Evolutionary conservation across 257 asterid genomes (phyloP).

Genomic region (Scutellaria minor): DNA sequence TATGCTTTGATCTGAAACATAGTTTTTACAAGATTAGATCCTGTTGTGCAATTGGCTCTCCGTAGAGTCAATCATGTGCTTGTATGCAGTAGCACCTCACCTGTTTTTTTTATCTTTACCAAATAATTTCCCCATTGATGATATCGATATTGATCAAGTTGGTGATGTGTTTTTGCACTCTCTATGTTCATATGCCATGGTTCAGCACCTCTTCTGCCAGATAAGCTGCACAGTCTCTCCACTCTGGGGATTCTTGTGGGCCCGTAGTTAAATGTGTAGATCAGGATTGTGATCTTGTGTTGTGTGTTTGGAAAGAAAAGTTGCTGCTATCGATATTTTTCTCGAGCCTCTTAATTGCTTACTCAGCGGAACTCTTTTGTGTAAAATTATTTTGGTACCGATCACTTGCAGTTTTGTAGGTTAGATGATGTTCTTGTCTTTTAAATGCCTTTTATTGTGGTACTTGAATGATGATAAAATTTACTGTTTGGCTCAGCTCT

Average conservation of each 20-base stretch:
- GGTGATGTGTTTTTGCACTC: not conserved
- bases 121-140: not conserved
- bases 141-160: slow-evolving; percentile 12
- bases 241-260: not conserved
- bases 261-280: not conserved
- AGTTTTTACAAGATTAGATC: slow-evolving; percentile 15
- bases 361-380: not conserved
- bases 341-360: not conserved
- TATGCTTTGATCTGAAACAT: slow-evolving; percentile 8
- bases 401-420: not conserved
- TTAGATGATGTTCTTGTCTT: not conserved
- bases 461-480: not conserved
- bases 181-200: slow-evolving; percentile 4
- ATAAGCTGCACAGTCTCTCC: not conserved
- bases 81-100: not conserved
- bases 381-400: not conserved
- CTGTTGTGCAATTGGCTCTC: slow-evolving; percentile 7
- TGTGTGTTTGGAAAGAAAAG: not conserved
- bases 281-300: not conserved
- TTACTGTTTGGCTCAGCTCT: not conserved
- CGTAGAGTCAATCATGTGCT: not conserved
- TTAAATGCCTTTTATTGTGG: not conserved
- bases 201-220: not conserved
- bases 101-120: not conserved
- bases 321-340: not conserved